Evolutionary conservation across 2,329 filamentous ascomycete genomes (phyloP), one percentile per base, ranked within the genome.

Genomic region (Emmonsia crescens): DNA sequence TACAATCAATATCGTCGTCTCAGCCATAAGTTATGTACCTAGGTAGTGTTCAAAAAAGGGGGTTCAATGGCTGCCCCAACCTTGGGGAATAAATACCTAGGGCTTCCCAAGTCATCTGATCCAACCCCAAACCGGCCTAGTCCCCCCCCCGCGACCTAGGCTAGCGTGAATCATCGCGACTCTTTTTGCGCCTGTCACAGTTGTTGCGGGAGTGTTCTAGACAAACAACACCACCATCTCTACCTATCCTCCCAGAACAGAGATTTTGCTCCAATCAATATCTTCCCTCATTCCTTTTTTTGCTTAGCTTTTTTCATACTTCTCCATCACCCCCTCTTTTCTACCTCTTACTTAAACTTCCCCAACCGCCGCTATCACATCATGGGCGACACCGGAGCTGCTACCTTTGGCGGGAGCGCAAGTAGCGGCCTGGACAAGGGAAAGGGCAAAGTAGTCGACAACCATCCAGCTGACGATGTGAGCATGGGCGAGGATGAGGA

Each of bases 401-500:
- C 58, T 31, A 31, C 58, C 5, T 16, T 54, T 44, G 58, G 55
- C 48, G 10, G 27, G 33, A 24, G 58, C 46, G 36, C n/a, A 54
- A 44, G 31, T 29, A 31, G 57, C 33, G 73, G 79, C 64, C 81
- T 85, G 70, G 78, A 80, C 75, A 96, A 96, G 83, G 90, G 89
- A 77, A 96, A 96, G 82, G 91, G 91, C 79, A 96, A 96, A 82
- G 86, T 84, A 48, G 73, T 78, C 48, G 83, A 84, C 57, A 73
- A 79, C 58, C 76, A 65, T 40, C 75, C 76, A 60, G 76, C 75
- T 49, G 78, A 85, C 67, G 85, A 88, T 68, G 77, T 84, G 71
- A 81, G 82, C 72, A 89, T 91, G 83, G 88, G 87, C 52, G 88
- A 91, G 68, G 88, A 88, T 38, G 84, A 91, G 1, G 88, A 89